Base-by-base conservation (phyloP, 805 yeast genomes). In the Pichia scutulata region DNA sequence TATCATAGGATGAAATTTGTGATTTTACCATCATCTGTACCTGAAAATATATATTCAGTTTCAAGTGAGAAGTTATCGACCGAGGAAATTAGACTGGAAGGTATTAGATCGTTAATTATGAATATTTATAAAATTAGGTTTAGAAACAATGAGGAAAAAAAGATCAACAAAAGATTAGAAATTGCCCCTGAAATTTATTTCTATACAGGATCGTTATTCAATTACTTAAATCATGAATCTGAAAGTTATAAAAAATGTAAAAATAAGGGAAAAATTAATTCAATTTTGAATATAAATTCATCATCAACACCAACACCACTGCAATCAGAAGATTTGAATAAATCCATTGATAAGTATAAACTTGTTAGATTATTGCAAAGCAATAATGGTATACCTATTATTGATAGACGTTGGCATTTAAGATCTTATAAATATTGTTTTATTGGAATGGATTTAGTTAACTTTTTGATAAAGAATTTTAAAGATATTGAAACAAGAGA, bases 1-100 rank as follows among this genome's bases (percentile, higher is more conserved):
- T 71, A 75, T 56, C 85, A 81, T 62, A 74, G 85, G 56, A 77
- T 90, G 63, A 84, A 95, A 60, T 88, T 89, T 68, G 97, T 89
- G 3, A 74, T 93, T 2, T 70, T 90, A 47, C 97, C 97, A 0
- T 70, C 88, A 0, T 85, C 78, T n/a, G 72, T 83, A 19, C 84
- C 89, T 0, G 75, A 80, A 51, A 74, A 74, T 55, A 72, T 74
- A 51, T 68, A 55, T 67, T 62, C 62, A 10, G 47, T 65, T 7
- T 62, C 62, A 1, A 77, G 75, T 54, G 96, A 88, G 57, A 74
- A 75, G 24, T 70, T 90, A 46, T 77, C 81, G 0, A 81, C 84
- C 3, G 99, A 92, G 62, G 98, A 92, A 65, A 77, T 86, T n/a
- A 70, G 96, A 50, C 76, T 92, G n/a, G 98, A 92, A 63, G 99